A percentile compares a stretch with the other conserved stretches of the same genome.
phyloP scores from a whole-genome alignment of 1,284 basidiomycete species.

The Trichosporon sp. region DNA sequence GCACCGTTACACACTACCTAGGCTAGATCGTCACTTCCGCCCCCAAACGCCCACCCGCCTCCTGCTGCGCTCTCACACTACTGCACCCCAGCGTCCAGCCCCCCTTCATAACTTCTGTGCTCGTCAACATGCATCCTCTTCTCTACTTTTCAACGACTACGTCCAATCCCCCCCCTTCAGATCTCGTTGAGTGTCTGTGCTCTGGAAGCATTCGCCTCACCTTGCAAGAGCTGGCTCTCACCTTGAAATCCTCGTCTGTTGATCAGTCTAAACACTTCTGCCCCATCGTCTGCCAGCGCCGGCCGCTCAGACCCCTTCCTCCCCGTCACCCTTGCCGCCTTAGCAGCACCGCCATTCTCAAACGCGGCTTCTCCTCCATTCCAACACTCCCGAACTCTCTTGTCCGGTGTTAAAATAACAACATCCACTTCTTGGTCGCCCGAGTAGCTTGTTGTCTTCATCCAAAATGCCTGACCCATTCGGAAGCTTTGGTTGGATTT shows the following conservation, averaged over 20 bases:
- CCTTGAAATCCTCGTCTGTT: neutral
- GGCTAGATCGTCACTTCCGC: conserved; percentile 7
- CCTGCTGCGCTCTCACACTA: neutral
- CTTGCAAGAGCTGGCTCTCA: conserved; percentile 13
- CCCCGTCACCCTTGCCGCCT: conserved; percentile 11
- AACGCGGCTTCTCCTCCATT: neutral
- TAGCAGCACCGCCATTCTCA: conserved; percentile 17
- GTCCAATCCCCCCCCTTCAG: conserved; percentile 2
- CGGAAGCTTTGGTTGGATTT: conserved; percentile 18
- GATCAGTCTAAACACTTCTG: conserved; percentile 14
- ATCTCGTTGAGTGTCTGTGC: conserved; percentile 14
- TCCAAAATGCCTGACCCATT: conserved; percentile 8
- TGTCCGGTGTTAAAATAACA: neutral
- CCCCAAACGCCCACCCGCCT: neutral
- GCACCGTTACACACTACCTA: neutral
- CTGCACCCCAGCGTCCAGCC: neutral
- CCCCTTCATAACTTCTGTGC: neutral
- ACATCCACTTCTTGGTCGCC: neutral
- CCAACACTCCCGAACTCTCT: conserved; percentile 4
- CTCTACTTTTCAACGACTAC: conserved; percentile 16
- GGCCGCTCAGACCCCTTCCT: conserved; percentile 19
- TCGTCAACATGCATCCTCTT: conserved; percentile 12
- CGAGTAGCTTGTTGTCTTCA: conserved; percentile 1
- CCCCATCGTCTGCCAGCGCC: neutral
- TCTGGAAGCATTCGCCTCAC: conserved; percentile 15